Conservation (phyloP, 2,329 filamentous ascomycete genomes). For the Trichoderma sp. region DNA sequence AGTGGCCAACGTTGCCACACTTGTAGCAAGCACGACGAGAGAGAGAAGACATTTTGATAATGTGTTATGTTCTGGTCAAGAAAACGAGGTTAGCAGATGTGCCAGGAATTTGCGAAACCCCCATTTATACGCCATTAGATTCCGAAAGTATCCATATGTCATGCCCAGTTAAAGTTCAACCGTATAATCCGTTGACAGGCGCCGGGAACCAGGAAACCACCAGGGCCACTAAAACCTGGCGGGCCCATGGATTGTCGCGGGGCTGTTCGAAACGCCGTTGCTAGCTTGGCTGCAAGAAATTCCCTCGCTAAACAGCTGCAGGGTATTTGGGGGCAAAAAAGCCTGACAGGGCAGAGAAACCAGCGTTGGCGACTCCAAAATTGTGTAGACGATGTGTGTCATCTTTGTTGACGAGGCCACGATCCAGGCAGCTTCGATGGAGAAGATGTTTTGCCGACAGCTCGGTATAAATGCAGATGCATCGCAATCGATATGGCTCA, state of each 20-base stretch:
- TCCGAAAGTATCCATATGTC: not conserved
- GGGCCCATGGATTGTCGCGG: conserved; percentile 17
- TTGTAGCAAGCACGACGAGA: conserved; percentile 84
- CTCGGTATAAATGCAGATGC: not conserved
- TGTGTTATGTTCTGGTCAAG: conserved; percentile 31
- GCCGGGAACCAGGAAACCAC: not conserved
- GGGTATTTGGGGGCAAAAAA: not conserved
- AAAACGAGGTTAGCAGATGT: conserved; percentile 46
- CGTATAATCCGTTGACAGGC: not conserved
- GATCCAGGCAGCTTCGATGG: not conserved
- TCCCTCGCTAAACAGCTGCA: conserved; percentile 12
- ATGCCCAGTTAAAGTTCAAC: conserved; percentile 7
- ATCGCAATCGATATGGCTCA: not conserved
- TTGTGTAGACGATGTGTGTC: not conserved
- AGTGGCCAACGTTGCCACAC: conserved; percentile 80
- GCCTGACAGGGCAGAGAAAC: not conserved
- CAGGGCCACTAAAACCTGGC: conserved; percentile 1
- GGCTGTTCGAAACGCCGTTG: not conserved
- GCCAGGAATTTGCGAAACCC: not conserved
- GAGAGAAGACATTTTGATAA: conserved; percentile 70
- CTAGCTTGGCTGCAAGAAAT: conserved; percentile 9
- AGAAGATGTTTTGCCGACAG: not conserved
- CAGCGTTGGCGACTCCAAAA: too few species aligned
- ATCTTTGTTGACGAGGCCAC: too few species aligned
- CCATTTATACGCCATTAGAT: not conserved